phyloP scores from a whole-genome alignment of 306 rosid species.

The Bauhinia variegata region DNA sequence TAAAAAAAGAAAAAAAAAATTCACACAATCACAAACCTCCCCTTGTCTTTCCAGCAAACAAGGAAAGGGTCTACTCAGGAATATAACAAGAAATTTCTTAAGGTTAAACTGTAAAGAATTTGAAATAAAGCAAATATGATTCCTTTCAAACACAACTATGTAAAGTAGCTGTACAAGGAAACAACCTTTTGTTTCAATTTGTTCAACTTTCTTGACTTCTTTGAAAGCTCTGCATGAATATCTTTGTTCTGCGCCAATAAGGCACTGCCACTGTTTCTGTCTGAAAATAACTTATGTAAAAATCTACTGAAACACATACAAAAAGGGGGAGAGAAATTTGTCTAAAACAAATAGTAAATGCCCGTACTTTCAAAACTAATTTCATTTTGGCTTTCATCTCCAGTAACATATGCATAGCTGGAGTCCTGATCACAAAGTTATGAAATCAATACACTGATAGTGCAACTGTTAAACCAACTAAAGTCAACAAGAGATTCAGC shows the following conservation, averaged over 20 bases:
- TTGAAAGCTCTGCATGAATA: conserved; percentile 53
- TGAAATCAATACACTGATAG: conserved; percentile 33
- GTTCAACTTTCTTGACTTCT: conserved; percentile 60
- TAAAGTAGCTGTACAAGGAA: conserved; percentile 20
- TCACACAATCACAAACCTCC: no score
- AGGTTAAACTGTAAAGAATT: conserved; percentile 3
- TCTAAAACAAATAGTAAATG: conserved; percentile 25
- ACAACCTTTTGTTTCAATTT: conserved; percentile 77
- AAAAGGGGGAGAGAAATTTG: background rate
- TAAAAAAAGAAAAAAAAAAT: conserved; percentile 11
- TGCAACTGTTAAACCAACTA: conserved; percentile 20
- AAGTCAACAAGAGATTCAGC: conserved; percentile 5
- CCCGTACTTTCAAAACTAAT: conserved; percentile 51
- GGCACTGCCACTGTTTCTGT: conserved; percentile 42
- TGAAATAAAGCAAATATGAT: conserved; percentile 3
- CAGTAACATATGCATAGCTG: conserved; percentile 32
- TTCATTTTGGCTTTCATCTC: conserved; percentile 50
- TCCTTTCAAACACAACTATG: conserved; percentile 15
- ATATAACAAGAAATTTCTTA: conserved; percentile 1
- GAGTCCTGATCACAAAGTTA: conserved; percentile 56
- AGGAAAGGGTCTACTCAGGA: no score
- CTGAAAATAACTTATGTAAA: conserved; percentile 50
- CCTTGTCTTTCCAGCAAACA: no score
- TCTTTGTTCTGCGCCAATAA: conserved; percentile 60
- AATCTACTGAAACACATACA: conserved; percentile 10